phyloP scores from a whole-genome alignment of 2,329 filamentous ascomycete species.

The Epichloe bromicola region DNA sequence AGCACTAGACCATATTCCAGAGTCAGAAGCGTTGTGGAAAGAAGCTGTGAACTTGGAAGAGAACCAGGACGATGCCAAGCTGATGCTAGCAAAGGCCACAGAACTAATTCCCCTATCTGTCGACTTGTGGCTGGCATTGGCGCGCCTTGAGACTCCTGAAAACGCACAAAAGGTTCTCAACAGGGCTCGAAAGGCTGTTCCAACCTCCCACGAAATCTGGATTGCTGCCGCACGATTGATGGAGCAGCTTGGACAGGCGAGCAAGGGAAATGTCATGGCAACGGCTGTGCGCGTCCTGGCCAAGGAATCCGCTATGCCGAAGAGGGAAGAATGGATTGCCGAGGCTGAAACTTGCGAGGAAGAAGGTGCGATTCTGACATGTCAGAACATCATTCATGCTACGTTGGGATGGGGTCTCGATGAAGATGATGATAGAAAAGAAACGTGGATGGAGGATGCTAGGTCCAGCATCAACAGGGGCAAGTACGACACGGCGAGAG shows the following conservation, averaged over 20 bases:
- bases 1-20: slow-evolving; percentile 82
- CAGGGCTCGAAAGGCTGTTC: slow-evolving; percentile 83
- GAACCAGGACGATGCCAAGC: slow-evolving; percentile 70
- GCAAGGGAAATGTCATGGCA: slow-evolving; percentile 85
- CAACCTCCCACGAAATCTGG: slow-evolving; percentile 92
- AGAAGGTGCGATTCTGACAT: slow-evolving; percentile 77
- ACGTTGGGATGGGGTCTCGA: slow-evolving; percentile 89
- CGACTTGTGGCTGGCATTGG: slow-evolving; percentile 89
- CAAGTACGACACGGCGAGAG: slow-evolving; percentile 78
- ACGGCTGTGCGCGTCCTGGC: slow-evolving; percentile 79
- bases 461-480: slow-evolving; percentile 68
- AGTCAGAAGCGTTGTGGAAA: slow-evolving; percentile 96
- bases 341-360: slow-evolving; percentile 93
- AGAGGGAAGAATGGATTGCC: slow-evolving; percentile 91
- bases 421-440: slow-evolving; percentile 91
- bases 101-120: slow-evolving; percentile 91
- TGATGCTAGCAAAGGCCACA: slow-evolving; percentile 86
- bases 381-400: slow-evolving; percentile 78
- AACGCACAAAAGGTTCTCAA: slow-evolving; percentile 94
- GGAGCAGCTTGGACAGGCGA: slow-evolving; percentile 68
- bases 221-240: slow-evolving; percentile 85
- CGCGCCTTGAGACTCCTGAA: slow-evolving; percentile 75
- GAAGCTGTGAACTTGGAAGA: slow-evolving; percentile 93
- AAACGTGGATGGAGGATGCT: slow-evolving; percentile 92
- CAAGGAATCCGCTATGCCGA: slow-evolving; percentile 89